Evolutionary conservation across 2,329 filamentous ascomycete species (phyloP).

Genomic region (Samsoniella hepiali): DNA sequence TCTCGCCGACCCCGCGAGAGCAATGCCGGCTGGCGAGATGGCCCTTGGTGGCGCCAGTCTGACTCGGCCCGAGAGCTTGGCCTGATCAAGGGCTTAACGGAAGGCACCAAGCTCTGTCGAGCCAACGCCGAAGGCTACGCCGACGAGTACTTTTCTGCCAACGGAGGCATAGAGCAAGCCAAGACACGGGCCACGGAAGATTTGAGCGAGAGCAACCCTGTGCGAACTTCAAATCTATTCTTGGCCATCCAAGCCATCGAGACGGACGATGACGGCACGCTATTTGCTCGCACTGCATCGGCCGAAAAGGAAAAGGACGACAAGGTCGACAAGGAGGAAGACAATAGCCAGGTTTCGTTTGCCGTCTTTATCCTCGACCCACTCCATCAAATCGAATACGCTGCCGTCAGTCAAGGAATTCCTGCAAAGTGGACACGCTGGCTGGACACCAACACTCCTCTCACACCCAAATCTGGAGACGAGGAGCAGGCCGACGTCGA

Average conservation of each 20-base stretch:
- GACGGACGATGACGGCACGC: constrained; percentile 58
- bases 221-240: constrained; percentile 91
- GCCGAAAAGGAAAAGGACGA: constrained; percentile 55
- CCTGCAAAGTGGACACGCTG: constrained; percentile 85
- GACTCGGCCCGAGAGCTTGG: constrained; percentile 72
- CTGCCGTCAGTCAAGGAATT: constrained; percentile 75
- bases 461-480: constrained; percentile 52
- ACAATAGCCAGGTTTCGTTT: constrained; percentile 66
- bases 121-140: constrained; percentile 88
- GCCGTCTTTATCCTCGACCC: constrained; percentile 82
- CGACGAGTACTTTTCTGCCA: constrained; percentile 73
- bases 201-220: constrained; percentile 80
- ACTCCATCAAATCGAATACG: constrained; percentile 85
- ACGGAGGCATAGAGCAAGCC: constrained; percentile 77
- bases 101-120: constrained; percentile 87
- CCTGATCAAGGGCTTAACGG: constrained; percentile 72
- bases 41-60: constrained; percentile 88
- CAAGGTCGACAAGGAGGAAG: constrained; percentile 46
- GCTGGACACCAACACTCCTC: constrained; percentile 72
- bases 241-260: constrained; percentile 86
- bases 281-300: constrained; percentile 62
- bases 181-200: constrained; percentile 76
- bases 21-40: constrained; percentile 78
- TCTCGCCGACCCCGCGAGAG: constrained; percentile 60
- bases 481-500: constrained; percentile 39